These are phyloP conservation scores for Trifolium pratense DNA, from an alignment of 306 rosid species.

Conservation along the genomic window DNA sequence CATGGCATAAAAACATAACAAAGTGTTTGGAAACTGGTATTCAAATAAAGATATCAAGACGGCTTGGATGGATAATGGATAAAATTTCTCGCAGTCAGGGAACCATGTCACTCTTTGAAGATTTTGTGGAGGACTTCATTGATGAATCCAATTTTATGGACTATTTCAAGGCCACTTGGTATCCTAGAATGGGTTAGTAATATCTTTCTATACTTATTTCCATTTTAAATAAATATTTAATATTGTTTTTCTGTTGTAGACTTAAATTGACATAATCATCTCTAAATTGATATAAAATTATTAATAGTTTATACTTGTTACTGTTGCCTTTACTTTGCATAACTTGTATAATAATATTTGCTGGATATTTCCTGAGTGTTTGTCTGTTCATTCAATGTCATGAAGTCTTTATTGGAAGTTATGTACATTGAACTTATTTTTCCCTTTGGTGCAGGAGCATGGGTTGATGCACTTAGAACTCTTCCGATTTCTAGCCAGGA, in stretches of 20 bases:
- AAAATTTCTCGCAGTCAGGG: conserved; percentile 62
- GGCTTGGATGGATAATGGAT: conserved; percentile 66
- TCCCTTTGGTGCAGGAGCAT: conserved; percentile 58
- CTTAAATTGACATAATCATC: conserved; percentile 4
- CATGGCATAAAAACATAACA: conserved; percentile 80
- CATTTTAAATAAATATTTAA: too few relatives aligned
- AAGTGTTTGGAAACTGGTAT: conserved; percentile 58
- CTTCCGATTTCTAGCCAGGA: conserved; percentile 45
- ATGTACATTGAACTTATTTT: conserved; percentile 30
- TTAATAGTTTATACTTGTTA: not conserved
- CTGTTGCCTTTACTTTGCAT: conserved; percentile 12
- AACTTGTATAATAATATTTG: not conserved
- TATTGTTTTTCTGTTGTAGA: not conserved
- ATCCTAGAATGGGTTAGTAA: conserved; percentile 77
- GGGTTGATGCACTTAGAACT: conserved; percentile 67
- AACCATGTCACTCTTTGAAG: conserved; percentile 61
- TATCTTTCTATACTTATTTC: too few relatives aligned
- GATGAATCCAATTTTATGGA: conserved; percentile 75
- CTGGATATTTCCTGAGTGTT: not conserved
- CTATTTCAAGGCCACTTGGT: conserved; percentile 88
- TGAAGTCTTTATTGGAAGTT: not conserved
- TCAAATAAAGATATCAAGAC: conserved; percentile 68
- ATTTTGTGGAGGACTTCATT: conserved; percentile 68
- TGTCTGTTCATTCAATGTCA: conserved; percentile 23
- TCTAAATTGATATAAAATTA: not conserved